Evolutionary conservation across 495 filamentous ascomycete species (phyloP), one percentile per base, ranked within the genome.

Genomic region (Penicillium malachiteum): DNA sequence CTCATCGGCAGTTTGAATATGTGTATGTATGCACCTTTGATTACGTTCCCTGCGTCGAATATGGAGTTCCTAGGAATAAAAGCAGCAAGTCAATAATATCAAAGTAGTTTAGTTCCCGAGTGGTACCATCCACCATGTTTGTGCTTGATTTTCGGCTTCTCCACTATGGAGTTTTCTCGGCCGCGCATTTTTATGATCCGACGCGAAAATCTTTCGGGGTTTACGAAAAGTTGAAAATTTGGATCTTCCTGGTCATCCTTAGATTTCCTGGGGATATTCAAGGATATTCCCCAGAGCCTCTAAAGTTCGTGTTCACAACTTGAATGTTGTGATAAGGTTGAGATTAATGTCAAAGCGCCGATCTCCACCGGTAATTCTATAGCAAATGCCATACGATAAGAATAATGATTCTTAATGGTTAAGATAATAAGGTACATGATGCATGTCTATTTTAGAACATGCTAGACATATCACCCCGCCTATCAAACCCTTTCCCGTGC

Each of bases 111-210:
- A 38, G 46, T 30, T 21, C n/a, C 33, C 21, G 21, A 26, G 21
- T 26, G 21, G 21, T 26, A 26, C 21, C 42, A 31, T 44, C 10
- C 42, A 17, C 17, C 21, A 12, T 3, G n/a, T 8, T 44, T 1
- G 18, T 10, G 16, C 7, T 30, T 12, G 42, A 21, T 17, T 31
- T 12, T 21, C 42, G 2, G 16, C 2, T 44, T 17, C 5, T 44
- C 39, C 11, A n/a, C 14, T 41, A 13, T 50, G 54, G 58, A 41
- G 11, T 42, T 54, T 57, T 57, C 54, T 61, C 54, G 54, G 58
- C 38, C 21, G 13, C 8, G 44, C 31, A 3, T 44, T 4, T 5
- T 14, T 30, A 8, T 30, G 18, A 11, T 10, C 16, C 42, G n/a
- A 18, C 21, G 31, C 43, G 43, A 46, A 46, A 46, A 46, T 13